Evolutionary conservation across 2,329 filamentous ascomycete genomes (phyloP), one percentile per base, ranked within the genome.

Genomic region (Stagonosporopsis cucurbitacearum): DNA sequence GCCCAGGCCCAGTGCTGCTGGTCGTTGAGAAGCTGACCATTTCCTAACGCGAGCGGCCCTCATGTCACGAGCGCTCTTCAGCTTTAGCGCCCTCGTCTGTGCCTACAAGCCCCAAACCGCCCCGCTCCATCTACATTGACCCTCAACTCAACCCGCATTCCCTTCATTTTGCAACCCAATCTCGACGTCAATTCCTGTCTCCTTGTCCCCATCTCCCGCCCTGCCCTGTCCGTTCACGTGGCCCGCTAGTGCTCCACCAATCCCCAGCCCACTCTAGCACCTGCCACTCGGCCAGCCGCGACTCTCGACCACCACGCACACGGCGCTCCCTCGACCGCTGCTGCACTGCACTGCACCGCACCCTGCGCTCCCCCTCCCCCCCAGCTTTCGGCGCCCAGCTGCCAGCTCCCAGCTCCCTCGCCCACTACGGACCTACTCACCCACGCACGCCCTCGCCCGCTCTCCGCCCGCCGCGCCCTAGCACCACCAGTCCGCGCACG

Each of bases 341-440:
- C 30, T 32, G 30, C 30, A 56, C 66, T 60, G 60, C 57, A 58
- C 47, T n/a, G n/a, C n/a, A n/a, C n/a, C n/a, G n/a, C n/a, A n/a
- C n/a, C n/a, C n/a, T n/a, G n/a, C n/a, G n/a, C n/a, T n/a, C n/a
- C n/a, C 53, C 41, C 47, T 42, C 53, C 37, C 57, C 64, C 58
- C 55, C 62, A 50, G 35, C 46, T 45, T 39, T 50, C 41, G 13
- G 28, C 26, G 9, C 26, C 26, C 26, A 30, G 26, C 26, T 30
- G 25, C 11, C 25, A 26, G 42, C 57, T 62, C 59, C 54, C 62
- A 50, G 35, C 46, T 45, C 41, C 49, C 41, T 42, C 44, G 55
- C 81, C 82, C 83, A 85, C 76, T 74, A 85, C 84, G 82, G 81
- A 81, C 79, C 77, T 77, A 71, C 77, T 76, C 74, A 72, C 70